phyloP scores from a whole-genome alignment of 106 monocot species.

The Amphibolis antarctica region DNA sequence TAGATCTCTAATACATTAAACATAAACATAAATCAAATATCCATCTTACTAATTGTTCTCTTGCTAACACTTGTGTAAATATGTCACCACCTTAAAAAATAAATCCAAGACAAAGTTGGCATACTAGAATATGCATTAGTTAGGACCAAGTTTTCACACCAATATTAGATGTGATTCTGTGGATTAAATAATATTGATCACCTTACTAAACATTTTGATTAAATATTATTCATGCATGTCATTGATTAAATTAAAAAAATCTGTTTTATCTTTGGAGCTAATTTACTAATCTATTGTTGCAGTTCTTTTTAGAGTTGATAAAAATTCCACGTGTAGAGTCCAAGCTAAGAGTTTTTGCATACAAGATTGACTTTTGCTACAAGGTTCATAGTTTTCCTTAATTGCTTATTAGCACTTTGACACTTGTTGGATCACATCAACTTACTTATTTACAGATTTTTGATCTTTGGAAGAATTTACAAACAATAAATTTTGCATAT shows the following conservation, averaged over 20 bases:
- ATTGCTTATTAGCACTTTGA: background rate
- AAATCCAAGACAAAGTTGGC: too few species aligned
- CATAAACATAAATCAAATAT: too few species aligned
- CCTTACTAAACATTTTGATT: background rate
- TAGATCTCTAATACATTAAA: too few species aligned
- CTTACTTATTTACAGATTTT: constrained; percentile 32
- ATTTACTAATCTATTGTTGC: constrained; percentile 8
- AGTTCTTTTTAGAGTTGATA: constrained; percentile 67
- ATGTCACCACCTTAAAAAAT: too few species aligned
- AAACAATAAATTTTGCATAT: constrained; percentile 44
- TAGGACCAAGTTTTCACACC: too few species aligned
- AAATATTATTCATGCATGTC: too few species aligned
- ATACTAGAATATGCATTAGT: too few species aligned
- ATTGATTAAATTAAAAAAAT: too few species aligned
- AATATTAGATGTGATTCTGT: background rate
- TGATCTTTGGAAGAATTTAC: constrained; percentile 51
- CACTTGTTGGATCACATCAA: background rate
- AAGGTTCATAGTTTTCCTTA: constrained; percentile 19
- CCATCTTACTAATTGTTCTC: too few species aligned
- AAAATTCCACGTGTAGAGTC: constrained; percentile 63
- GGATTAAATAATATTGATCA: background rate
- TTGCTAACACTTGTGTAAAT: too few species aligned
- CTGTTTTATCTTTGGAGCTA: background rate
- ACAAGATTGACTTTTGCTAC: constrained; percentile 52
- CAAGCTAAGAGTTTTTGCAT: constrained; percentile 50